Evolutionary conservation across 2,329 filamentous ascomycete genomes (phyloP), one percentile per base, ranked within the genome.

Genomic region (Diplodia sapinea): DNA sequence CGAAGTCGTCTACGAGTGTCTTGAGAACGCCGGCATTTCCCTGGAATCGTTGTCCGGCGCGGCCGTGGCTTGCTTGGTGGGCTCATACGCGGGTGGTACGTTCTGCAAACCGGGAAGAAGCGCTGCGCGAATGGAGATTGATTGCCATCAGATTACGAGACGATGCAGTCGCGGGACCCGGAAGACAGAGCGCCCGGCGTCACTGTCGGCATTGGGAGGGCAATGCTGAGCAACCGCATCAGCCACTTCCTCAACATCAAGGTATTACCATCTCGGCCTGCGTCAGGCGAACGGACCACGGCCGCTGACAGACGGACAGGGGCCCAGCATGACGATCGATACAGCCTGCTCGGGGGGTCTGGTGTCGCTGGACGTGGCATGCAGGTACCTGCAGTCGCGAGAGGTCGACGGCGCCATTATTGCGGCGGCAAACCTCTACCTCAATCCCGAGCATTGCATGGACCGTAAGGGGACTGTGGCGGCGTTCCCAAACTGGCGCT

Each of bases 1-100:
- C 2, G 75, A 76, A 62, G 72, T 72, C 17, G 71, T 72, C 0
- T 79, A 77, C 31, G 76, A 81, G 69, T 77, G 79, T 0, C 70
- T 87, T 0, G 80, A 82, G 56, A 76, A 76, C 68, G 72, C 23
- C 23, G 23, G 23, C 23, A 26, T 26, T 3, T 26, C 23, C 2
- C 23, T 26, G 23, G 23, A 26, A 26, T 26, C 23, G 2, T 26
- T 26, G 23, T 26, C 23, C 23, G 23, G 23, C 23, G 23, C 23
- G 23, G 69, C 49, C 5, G 66, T 69, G 38, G 38, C 23, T 3
- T 26, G 23, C 23, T 26, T 26, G 23, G 23, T 26, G 23, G 23
- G 23, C 2, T 26, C 23, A 26, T 26, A 26, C 23, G 23, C 23
- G 23, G 23, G 23, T 26, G 23, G 23, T 26, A 26, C 23, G 23